Conservation (phyloP, 2,329 filamentous ascomycete species). For the Verticillium longisporum region DNA sequence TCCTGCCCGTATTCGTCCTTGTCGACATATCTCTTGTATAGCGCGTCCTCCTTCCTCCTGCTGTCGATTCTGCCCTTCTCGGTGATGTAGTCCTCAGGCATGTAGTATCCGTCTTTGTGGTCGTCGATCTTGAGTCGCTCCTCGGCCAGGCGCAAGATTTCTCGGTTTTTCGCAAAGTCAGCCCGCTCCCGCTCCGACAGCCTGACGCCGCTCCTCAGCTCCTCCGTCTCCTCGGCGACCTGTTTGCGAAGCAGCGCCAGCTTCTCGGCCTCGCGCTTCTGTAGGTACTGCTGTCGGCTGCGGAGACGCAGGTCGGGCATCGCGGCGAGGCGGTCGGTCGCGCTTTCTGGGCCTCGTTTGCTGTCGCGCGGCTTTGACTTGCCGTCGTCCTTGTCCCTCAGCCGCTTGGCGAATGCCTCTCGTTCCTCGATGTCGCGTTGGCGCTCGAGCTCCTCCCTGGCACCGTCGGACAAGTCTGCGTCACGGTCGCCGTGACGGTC, state of each 20-base stretch:
- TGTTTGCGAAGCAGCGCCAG: slow-evolving; percentile 83
- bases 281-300: slow-evolving; percentile 86
- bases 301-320: slow-evolving; percentile 75
- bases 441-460: slow-evolving; percentile 49
- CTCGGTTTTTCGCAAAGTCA: slow-evolving; percentile 83
- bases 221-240: slow-evolving; percentile 80
- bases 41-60: slow-evolving; percentile 79
- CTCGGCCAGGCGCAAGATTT: slow-evolving; percentile 74
- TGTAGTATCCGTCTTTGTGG: slow-evolving; percentile 81
- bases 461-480: slow-evolving; percentile 52
- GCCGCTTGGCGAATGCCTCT: slow-evolving; percentile 70
- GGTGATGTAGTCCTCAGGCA: slow-evolving; percentile 93
- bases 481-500: slow-evolving; percentile 13
- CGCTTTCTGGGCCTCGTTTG: slow-evolving; percentile 52
- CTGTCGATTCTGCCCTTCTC: slow-evolving; percentile 85
- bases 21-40: slow-evolving; percentile 88
- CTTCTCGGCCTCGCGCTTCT: slow-evolving; percentile 83
- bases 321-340: slow-evolving; percentile 60
- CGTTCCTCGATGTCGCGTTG: slow-evolving; percentile 66
- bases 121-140: slow-evolving; percentile 85
- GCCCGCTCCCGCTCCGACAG: slow-evolving; percentile 74
- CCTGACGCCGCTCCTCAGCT: slow-evolving; percentile 67
- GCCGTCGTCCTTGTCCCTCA: slow-evolving; percentile 65
- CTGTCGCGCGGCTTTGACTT: slow-evolving; percentile 62
- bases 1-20: slow-evolving; percentile 82